Evolutionary conservation across 2,329 filamentous ascomycete genomes (phyloP).

Genomic region (Balansia obtecta): DNA sequence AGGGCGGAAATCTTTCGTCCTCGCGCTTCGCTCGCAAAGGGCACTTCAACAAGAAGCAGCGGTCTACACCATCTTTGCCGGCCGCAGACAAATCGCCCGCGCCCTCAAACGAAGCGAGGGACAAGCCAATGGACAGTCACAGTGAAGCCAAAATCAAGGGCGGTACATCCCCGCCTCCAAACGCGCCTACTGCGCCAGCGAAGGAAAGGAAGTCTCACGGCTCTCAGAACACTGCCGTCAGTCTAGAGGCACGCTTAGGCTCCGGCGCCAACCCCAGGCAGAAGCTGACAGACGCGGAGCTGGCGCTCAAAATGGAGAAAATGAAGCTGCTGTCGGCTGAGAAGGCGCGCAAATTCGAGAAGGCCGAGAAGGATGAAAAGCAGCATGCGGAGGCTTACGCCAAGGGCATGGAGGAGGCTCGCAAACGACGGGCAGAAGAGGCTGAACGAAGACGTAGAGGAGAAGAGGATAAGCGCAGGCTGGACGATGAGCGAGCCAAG

Average conservation of each 20-base stretch:
- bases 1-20: conserved; percentile 6
- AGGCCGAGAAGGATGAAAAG: conserved; percentile 43
- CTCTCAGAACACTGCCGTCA: conserved; percentile 19
- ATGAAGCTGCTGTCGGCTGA: conserved; percentile 47
- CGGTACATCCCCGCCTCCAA: conserved; percentile 15
- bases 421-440: conserved; percentile 37
- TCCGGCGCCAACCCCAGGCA: conserved; percentile 47
- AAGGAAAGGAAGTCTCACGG: conserved; percentile 8
- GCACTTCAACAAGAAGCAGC: conserved; percentile 7
- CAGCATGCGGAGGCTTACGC: conserved; percentile 42
- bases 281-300: conserved; percentile 47
- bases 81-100: neutral
- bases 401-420: conserved; percentile 42
- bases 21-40: conserved; percentile 9
- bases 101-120: neutral
- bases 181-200: conserved; percentile 18
- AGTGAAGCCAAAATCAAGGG: neutral
- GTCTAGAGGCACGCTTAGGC: conserved; percentile 30
- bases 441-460: conserved; percentile 37
- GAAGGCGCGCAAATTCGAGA: conserved; percentile 45
- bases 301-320: conserved; percentile 46
- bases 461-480: conserved; percentile 37
- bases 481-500: conserved; percentile 47
- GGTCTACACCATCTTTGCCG: conserved; percentile 7
- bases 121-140: neutral